These are phyloP conservation scores for Claviceps africana DNA, from an alignment of 2,329 filamentous ascomycete genomes.

Conservation along the genomic window DNA sequence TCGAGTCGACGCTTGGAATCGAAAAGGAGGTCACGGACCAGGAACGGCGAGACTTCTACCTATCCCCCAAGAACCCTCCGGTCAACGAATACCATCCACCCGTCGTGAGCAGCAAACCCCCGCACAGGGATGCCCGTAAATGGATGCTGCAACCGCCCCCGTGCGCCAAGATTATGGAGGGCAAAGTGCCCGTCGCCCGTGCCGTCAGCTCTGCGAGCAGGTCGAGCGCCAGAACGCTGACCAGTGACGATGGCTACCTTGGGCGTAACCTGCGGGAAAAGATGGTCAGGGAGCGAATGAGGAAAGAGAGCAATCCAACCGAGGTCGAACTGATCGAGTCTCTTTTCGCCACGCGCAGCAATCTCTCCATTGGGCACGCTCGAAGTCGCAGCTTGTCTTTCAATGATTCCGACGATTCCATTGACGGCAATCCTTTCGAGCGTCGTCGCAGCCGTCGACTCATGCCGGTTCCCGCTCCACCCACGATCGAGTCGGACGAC, in stretches of 20 bases:
- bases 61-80: constrained; percentile 49
- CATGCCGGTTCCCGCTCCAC: constrained; percentile 16
- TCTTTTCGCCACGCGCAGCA: constrained; percentile 21
- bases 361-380: constrained; percentile 17
- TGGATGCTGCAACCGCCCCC: constrained; percentile 95
- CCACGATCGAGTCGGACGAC: constrained; percentile 20
- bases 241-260: constrained; percentile 27
- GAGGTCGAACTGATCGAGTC: constrained; percentile 32
- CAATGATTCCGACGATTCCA: constrained; percentile 21
- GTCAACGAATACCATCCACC: constrained; percentile 80
- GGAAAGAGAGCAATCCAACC: constrained; percentile 25
- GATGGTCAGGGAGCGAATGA: constrained; percentile 31
- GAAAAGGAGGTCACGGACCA: constrained; percentile 39
- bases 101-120: constrained; percentile 62
- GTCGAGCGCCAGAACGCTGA: constrained; percentile 30
- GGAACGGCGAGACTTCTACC: constrained; percentile 47
- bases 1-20: constrained; percentile 37
- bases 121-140: constrained; percentile 53
- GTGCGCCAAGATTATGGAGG: constrained; percentile 81
- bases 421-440: constrained; percentile 15
- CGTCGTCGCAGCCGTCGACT: constrained; percentile 15
- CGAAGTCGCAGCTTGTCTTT: constrained; percentile 25
- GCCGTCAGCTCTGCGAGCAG: constrained; percentile 44
- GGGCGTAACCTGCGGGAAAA: constrained; percentile 31
- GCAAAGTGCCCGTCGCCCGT: constrained; percentile 57